phyloP scores from a whole-genome alignment of 768 basidiomycete species.

The Leccinum pellstonianum region DNA sequence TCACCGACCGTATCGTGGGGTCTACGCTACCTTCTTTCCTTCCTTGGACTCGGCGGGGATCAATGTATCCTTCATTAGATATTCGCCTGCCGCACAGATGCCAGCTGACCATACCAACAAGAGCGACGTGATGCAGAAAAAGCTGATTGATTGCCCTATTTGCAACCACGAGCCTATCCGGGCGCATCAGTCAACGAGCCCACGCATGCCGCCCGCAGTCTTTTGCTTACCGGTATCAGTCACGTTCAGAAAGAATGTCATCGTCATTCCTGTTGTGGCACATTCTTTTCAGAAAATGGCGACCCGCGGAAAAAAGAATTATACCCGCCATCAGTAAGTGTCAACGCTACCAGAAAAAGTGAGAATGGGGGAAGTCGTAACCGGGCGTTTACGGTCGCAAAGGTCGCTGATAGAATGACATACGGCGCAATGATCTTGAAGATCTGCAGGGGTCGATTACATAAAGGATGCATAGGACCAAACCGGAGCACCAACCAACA shows the following conservation, averaged over 20 bases:
- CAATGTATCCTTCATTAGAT: conserved; percentile 51
- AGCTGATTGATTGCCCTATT: conserved; percentile 85
- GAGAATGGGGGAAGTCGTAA: conserved; percentile 77
- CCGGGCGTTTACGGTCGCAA: conserved; percentile 65
- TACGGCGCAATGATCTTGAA: conserved; percentile 86
- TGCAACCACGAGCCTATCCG: conserved; percentile 78
- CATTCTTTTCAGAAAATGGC: background rate
- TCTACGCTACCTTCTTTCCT: conserved; percentile 24
- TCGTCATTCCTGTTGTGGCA: conserved; percentile 61
- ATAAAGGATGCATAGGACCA: conserved; percentile 3
- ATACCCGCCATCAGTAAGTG: conserved; percentile 38
- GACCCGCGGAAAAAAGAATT: background rate
- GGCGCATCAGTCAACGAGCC: conserved; percentile 5
- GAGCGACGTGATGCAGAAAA: conserved; percentile 82
- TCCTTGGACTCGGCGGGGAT: conserved; percentile 17
- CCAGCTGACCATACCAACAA: conserved; percentile 78
- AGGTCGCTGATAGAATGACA: conserved; percentile 66
- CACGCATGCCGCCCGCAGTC: background rate
- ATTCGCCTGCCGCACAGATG: conserved; percentile 70
- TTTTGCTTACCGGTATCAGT: conserved; percentile 62
- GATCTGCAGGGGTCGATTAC: conserved; percentile 40
- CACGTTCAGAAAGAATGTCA: conserved; percentile 81
- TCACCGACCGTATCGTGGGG: conserved; percentile 24
- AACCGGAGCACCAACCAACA: conserved; percentile 48
- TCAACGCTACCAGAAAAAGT: conserved; percentile 72